phyloP scores from a whole-genome alignment of 1,139 yeast species.

The Diutina pseudorugosa region DNA sequence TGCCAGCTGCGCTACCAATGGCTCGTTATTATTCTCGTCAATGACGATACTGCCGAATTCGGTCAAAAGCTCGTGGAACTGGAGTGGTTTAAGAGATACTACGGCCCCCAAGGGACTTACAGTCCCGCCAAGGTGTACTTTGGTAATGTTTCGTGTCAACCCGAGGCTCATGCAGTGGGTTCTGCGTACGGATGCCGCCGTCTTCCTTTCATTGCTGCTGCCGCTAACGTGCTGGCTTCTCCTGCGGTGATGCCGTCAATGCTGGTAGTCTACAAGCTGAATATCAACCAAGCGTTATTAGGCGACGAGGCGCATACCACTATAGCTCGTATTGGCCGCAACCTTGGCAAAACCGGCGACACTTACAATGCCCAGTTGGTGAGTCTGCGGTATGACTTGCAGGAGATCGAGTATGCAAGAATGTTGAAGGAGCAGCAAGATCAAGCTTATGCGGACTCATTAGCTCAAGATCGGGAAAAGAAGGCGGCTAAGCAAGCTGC shows the following conservation, averaged over 20 bases:
- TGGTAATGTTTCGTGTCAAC: conserved; percentile 23
- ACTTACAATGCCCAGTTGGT: conserved; percentile 41
- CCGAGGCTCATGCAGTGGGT: conserved; percentile 43
- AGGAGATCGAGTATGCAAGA: conserved; percentile 40
- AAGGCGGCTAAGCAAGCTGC: conserved; percentile 12
- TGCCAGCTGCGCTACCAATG: not conserved
- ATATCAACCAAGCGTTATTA: conserved; percentile 14
- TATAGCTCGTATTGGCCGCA: conserved; percentile 18
- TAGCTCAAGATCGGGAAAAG: conserved; percentile 31
- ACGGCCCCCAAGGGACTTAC: conserved; percentile 23
- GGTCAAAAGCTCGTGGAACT: conserved; percentile 17
- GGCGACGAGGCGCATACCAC: conserved; percentile 10
- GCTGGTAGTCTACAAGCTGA: conserved; percentile 36
- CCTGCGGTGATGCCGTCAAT: conserved; percentile 40
- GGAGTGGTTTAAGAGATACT: conserved; percentile 18
- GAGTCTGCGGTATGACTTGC: conserved; percentile 37
- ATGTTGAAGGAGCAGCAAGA: conserved; percentile 44
- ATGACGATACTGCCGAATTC: conserved; percentile 19
- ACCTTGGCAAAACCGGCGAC: conserved; percentile 23
- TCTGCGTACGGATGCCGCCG: conserved; percentile 24
- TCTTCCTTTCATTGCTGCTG: conserved; percentile 33
- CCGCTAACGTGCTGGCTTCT: conserved; percentile 38
- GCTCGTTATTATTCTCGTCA: conserved; percentile 27
- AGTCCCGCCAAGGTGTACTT: conserved; percentile 31
- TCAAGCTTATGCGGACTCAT: conserved; percentile 39